Evolutionary conservation across 495 filamentous ascomycete genomes (phyloP), one percentile per base, ranked within the genome.

Genomic region (Trypethelium eluteriae): DNA sequence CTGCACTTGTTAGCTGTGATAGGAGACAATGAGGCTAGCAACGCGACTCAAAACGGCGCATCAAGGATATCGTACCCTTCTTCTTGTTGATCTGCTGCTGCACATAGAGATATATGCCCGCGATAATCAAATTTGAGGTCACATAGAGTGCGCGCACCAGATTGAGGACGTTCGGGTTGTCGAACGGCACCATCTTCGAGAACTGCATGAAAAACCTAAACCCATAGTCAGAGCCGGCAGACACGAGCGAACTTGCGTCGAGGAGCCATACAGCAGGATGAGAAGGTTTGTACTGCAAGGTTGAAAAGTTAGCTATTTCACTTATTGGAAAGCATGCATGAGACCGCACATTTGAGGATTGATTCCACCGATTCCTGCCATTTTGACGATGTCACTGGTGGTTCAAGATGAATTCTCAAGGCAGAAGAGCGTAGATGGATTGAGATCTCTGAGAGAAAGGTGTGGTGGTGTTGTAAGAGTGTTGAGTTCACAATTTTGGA

Each of bases 171-270:
- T 85, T 82, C 12, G 93, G 92, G 72, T 98, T 87, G 12, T 98
- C 95, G 76, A 98, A 96, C 57, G 92, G 91, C 64, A 98, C 87
- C 81, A 88, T 90, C 84, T 98, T 98, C 67, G 94, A 88, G 66
- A 92, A 84, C 81, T 98, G 94, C 92, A 98, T 97, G 88, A 97
- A 92, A 73, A 90, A 90, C 70, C 74, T 76, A 50, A 32, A 53
- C 14, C 34, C 12, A 32, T 34, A 44, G 14, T 65, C 25, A 39
- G 35, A 53, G 5, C 49, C 41, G 3, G 5, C n/a, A 34, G 63
- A 9, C 6, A 34, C 16, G 25, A 35, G 39, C 39, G 1, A 32
- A 34, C 1, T 35, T 35, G 47, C n/a, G 41, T 39, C 6, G 18
- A 59, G 53, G 11, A 65, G 25, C 25, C 67, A 34, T 39, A 69